Base-by-base conservation (phyloP, 2,329 filamentous ascomycete species). In the Ambrosiella xylebori region DNA sequence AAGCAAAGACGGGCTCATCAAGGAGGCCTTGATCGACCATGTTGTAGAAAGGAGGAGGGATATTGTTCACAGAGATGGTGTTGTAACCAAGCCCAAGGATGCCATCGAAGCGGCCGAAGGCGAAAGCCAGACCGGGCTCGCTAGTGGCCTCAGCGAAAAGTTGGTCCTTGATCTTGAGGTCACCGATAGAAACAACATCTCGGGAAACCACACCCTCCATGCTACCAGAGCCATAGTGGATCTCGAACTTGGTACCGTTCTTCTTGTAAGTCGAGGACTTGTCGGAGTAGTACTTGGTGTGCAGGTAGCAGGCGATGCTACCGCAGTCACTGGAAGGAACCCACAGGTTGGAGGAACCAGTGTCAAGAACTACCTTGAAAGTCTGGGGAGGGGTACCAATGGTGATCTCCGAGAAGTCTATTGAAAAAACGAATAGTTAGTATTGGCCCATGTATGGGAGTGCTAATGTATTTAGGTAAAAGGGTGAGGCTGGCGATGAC, bases 321-420 rank as follows among this genome's bases (percentile, higher is more conserved):
- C 80, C 84, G 72, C 94, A 98, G 68, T 88, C 78, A 59, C 81
- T 77, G 27, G 90, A 95, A 44, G 94, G 94, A 61, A 98, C 90
- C 94, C 94, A 98, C 63, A 98, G 81, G 78, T 98, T 98, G 71
- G 93, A 97, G 79, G 89, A 96, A 66, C 93, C 93, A 36, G 93
- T 98, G 72, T 98, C 93, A 63, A 98, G 85, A 63, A 98, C 86
- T 64, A 98, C 94, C 81, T 98, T 98, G 83, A 98, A 98, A 65
- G 75, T 79, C 76, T 98, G 93, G 39, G 93, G 84, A 64, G 93
- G 93, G 54, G 84, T 91, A 63, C 93, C 93, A 70, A 98, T 81
- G 65, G 82, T 80, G 71, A 98, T 96, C 72, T 96, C 89, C 65
- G 91, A 94, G 81, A 95, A 98, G 78, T 98, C 90, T 94, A 36